Percentiles rank a stretch among this genome's conserved stretches.
These are phyloP conservation scores for Poa annua DNA, from an alignment of 176 grass and related monocot species.

Conservation along the genomic window DNA sequence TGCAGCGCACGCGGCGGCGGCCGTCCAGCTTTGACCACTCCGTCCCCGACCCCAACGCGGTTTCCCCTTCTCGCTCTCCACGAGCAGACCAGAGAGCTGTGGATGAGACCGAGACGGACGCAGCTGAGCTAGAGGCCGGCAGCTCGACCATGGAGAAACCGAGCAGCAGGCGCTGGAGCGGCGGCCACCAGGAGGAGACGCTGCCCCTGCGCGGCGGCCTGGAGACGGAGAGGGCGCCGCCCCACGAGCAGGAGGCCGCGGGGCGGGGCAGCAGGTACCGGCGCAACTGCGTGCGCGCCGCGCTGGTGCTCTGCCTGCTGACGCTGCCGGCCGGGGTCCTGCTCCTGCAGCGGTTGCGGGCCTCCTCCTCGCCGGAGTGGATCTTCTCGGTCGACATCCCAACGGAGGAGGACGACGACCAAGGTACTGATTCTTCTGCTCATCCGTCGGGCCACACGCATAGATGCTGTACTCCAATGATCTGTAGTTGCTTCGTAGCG, in stretches of 20 bases:
- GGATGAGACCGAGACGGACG: not conserved
- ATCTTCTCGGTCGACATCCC: constrained; percentile 44
- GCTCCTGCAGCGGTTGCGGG: constrained; percentile 37
- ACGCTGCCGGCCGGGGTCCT: constrained; percentile 39
- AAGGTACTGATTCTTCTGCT: constrained; percentile 27
- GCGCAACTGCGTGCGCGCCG: constrained; percentile 45
- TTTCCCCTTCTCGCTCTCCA: not conserved
- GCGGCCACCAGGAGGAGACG: constrained; percentile 36
- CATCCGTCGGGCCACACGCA: not conserved
- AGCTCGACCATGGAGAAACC: constrained; percentile 38
- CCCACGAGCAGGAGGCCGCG: constrained; percentile 32
- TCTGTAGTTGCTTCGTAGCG: not conserved
- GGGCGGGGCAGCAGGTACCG: constrained; percentile 39
- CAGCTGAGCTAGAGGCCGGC: not conserved
- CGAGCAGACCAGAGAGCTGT: not conserved
- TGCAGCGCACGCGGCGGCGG: not conserved
- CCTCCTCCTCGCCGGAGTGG: constrained; percentile 32
- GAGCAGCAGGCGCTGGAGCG: constrained; percentile 21
- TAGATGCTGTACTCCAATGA: not conserved
- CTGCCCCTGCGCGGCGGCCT: constrained; percentile 33
- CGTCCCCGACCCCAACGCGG: not conserved
- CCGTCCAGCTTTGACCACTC: constrained; percentile 20
- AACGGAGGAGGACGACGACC: constrained; percentile 19
- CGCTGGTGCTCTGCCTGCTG: constrained; percentile 44
- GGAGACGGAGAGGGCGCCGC: constrained; percentile 31